Evolutionary conservation across 2,329 filamentous ascomycete species (phyloP).

Genomic region (Cryphonectria carpinicola): DNA sequence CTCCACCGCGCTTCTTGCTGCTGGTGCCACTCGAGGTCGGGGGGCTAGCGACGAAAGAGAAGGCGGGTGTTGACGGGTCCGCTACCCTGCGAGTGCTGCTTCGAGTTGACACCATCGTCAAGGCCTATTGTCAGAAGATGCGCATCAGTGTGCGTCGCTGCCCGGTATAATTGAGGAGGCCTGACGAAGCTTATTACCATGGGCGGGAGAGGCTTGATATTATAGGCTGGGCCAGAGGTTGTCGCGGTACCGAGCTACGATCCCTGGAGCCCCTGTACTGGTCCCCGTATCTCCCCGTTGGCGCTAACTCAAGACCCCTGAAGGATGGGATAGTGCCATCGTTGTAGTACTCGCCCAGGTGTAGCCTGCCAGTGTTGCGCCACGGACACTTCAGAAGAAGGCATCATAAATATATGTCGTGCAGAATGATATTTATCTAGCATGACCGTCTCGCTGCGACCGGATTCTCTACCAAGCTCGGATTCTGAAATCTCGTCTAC

Average conservation of each 20-base stretch:
- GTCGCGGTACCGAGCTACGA: background rate
- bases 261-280: background rate
- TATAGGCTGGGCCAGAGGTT: background rate
- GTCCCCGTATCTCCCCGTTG: background rate
- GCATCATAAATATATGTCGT: background rate
- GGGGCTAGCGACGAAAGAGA: background rate
- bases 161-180: background rate
- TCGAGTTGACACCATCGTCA: constrained; percentile 33
- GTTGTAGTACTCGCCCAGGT: background rate
- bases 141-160: background rate
- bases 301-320: background rate
- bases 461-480: background rate
- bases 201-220: background rate
- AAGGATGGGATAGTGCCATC: background rate
- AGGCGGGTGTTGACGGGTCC: background rate
- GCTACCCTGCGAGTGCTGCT: constrained; percentile 23
- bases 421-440: no score
- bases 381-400: background rate
- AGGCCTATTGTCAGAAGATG: background rate
- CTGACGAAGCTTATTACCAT: background rate
- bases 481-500: no score
- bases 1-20: constrained; percentile 49
- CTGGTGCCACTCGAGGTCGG: constrained; percentile 28
- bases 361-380: background rate
- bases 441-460: background rate